Evolutionary conservation across 352 stramenopile species (phyloP), one percentile per base, ranked within the genome.

Genomic region (Phytophthora sojae): DNA sequence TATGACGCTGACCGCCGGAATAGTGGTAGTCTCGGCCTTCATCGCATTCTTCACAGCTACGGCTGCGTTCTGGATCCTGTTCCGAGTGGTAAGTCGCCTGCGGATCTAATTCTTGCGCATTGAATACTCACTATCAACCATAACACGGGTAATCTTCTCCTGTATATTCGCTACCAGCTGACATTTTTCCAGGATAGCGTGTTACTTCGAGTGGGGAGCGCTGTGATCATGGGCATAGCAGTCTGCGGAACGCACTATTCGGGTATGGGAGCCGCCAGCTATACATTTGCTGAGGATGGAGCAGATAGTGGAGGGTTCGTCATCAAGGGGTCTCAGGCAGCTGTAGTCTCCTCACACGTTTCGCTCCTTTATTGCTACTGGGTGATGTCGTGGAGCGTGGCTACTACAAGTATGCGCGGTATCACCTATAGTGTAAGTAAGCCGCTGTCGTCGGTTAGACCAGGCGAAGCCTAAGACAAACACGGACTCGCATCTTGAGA

Each of bases 31-130:
- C 6, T 93, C 83, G 9, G 85, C 72, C 9, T 52, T 81, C 6
- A 86, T 93, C 25, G 83, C 83, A 6, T 89, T 87, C 32, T 77
- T 83, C 49, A 79, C 83, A 12, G 83, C 83, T 0, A 91, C 72
- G 19, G 80, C 83, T 2, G 83, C 80, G 23, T 91, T 91, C 44
- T 93, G 83, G 85, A 93, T 90, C 54, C 55, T 93, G 11, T 91
- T 91, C 37, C 83, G 83, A 47, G 80, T 73, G 23, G 83, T 89
- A 74, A 21, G 61, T 50, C 14, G 15, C 6, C 26, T 30, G 19
- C 4, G 59, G 47, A 42, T 17, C 3, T 30, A 0, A 30, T 30
- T 30, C 2, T 4, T 30, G 26, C 26, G 2, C 26, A 7, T 30
- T 4, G 26, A 6, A 30, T 30, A 30, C 6, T 30, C 26, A 29